Conservation (phyloP, 164 flowering plant genomes). For the Vitis labrusca region DNA sequence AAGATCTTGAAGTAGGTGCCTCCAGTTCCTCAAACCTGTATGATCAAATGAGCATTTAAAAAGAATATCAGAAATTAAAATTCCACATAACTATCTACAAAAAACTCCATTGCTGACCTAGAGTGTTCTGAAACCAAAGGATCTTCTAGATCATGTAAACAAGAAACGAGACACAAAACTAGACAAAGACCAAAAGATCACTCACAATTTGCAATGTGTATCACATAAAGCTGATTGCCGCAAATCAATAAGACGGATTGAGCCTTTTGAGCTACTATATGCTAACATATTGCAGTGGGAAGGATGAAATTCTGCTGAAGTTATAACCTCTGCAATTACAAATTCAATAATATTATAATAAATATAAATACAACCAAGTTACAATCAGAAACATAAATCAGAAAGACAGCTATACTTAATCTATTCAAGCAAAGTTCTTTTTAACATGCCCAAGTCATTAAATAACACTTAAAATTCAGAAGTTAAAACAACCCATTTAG, state of each 20-base stretch:
- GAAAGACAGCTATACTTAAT: no score
- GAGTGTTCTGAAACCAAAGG: no score
- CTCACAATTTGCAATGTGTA: conserved; percentile 90
- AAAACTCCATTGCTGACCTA: no score
- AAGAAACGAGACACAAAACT: neutral
- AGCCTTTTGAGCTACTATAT: conserved; percentile 97
- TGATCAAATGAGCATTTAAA: no score
- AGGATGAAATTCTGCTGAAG: conserved; percentile 97
- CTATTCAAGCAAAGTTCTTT: no score
- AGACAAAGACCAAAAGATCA: conserved; percentile 5
- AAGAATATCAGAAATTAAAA: no score
- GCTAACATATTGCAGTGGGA: conserved; percentile 88
- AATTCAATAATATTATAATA: neutral
- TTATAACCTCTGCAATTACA: conserved; percentile 83
- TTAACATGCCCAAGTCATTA: no score
- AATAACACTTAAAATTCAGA: neutral
- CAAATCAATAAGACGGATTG: conserved; percentile 93
- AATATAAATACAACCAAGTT: no score
- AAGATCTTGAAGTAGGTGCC: conserved; percentile 88
- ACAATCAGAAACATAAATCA: no score
- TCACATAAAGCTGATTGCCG: conserved; percentile 97
- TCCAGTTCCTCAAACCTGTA: conserved; percentile 92
- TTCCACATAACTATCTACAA: no score
- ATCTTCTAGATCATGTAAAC: no score
- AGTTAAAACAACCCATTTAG: neutral